phyloP scores from a whole-genome alignment of 2,329 filamentous ascomycete genomes.

The Cyphellophora europaea region DNA sequence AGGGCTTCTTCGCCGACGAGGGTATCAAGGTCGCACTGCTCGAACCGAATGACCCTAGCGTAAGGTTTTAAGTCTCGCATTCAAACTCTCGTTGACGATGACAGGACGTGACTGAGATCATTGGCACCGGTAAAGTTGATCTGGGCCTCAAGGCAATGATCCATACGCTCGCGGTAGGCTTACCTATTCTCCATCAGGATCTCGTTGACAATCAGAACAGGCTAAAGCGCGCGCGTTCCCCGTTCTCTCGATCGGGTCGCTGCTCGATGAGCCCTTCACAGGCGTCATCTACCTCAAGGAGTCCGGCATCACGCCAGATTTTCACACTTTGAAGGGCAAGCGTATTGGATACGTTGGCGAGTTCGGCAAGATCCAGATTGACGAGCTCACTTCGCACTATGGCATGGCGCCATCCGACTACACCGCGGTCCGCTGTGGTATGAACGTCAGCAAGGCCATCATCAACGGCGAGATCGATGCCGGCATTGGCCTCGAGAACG shows the following conservation, averaged over 20 bases:
- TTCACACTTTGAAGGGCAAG: conserved; percentile 65
- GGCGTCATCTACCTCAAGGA: conserved; percentile 68
- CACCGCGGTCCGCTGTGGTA: conserved; percentile 67
- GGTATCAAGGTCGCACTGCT: conserved; percentile 69
- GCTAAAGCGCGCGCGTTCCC: conserved; percentile 69
- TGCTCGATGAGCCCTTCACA: conserved; percentile 72
- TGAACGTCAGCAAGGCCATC: conserved; percentile 72
- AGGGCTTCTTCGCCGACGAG: conserved; percentile 65
- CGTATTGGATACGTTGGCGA: conserved; percentile 72
- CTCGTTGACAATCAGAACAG: conserved; percentile 27
- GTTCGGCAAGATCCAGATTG: conserved; percentile 76
- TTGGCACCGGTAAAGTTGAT: conserved; percentile 66
- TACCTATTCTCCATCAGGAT: not conserved
- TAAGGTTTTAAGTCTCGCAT: not conserved
- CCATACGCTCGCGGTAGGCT: conserved; percentile 60
- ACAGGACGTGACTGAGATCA: conserved; percentile 67
- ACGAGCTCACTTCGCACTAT: conserved; percentile 70
- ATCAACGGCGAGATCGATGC: conserved; percentile 64
- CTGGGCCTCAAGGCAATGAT: conserved; percentile 81
- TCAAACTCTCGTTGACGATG: not conserved
- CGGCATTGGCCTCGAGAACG: conserved; percentile 69
- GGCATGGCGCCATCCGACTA: conserved; percentile 65
- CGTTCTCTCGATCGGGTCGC: conserved; percentile 61
- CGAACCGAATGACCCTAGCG: conserved; percentile 67
- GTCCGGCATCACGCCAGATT: conserved; percentile 66